Base-by-base conservation (phyloP, 2,329 filamentous ascomycete species). In the Fusarium penzigii region DNA sequence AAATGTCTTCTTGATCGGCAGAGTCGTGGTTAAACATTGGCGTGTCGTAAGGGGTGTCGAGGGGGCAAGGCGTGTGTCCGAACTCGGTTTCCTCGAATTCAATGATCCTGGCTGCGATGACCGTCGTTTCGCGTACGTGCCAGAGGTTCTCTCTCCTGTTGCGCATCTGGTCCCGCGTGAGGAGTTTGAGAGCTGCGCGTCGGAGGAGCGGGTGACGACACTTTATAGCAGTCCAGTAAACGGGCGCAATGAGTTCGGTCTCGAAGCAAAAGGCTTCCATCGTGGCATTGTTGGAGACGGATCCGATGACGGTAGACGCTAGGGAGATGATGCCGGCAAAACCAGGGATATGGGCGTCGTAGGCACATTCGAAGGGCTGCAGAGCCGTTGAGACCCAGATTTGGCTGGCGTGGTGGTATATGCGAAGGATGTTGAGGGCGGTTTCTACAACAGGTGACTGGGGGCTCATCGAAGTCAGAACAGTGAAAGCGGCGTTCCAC, bases 181-280 rank as follows among this genome's bases (percentile, higher is more conserved):
- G 61, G 11, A 77, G 64, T 12, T 66, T 59, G 0, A 76, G 60
- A 0, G 75, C 75, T 1, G 71, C 67, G 1, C 73, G 66, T 12
- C 75, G 59, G 5, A 76, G 65, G 14, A 71, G 59, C 0, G 70
- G 79, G 51, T 76, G 75, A 2, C 75, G 67, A 44, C 73, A 77
- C 46, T 73, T 75, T 36, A 64, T 59, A 1, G 65, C 68, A 7
- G 72, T 69, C 56, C 73, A 78, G 56, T 75, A 77, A 1, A 78
- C 57, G 1, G 74, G 71, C 0, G 73, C 70, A 25, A 77, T 66
- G 1, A 77, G 48, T 17, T 75, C 72, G 12, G 72, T 75, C 39
- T 77, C 74, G 42, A 77, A 78, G 6, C 67, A 70, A 36, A 78
- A 78, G 4, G 60, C 17, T 42, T 61, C 46, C 48, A 58, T 44